These are phyloP conservation scores for Flaveria robusta DNA, from an alignment of 129 eudicot species.

Conservation along the genomic window DNA sequence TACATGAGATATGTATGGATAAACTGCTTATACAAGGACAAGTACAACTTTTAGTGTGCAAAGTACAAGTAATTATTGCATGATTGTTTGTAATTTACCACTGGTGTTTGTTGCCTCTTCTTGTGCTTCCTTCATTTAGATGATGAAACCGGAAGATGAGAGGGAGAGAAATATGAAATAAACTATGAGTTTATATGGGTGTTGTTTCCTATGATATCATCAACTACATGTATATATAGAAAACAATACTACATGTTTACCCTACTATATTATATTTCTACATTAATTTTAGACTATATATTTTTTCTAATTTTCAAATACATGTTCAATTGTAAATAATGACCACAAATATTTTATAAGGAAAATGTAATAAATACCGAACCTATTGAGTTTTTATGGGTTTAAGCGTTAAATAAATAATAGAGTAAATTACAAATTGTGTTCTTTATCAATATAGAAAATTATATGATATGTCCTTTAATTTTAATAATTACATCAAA, in stretches of 20 bases:
- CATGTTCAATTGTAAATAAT: background rate
- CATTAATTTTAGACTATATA: background rate
- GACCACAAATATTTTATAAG: background rate
- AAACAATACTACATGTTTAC: background rate
- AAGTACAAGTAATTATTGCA: constrained; percentile 5
- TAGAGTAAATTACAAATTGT: no score
- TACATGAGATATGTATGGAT: background rate
- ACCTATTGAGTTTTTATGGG: background rate
- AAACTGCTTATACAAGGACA: background rate
- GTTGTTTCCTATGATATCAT: background rate
- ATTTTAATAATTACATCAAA: no score
- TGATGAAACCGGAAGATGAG: constrained; percentile 6
- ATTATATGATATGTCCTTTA: no score
- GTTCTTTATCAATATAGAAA: no score
- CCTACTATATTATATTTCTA: background rate
- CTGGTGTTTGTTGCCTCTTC: background rate
- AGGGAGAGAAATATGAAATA: background rate
- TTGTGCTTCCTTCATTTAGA: constrained; percentile 21
- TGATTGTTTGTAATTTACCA: background rate
- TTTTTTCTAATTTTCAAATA: background rate
- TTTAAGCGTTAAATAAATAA: no score
- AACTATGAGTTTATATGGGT: background rate
- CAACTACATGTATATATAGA: background rate
- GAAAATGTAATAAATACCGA: no score
- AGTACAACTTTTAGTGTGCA: constrained; percentile 5